Evolutionary conservation across 306 rosid species (phyloP).

Genomic region (Lablab purpureus): DNA sequence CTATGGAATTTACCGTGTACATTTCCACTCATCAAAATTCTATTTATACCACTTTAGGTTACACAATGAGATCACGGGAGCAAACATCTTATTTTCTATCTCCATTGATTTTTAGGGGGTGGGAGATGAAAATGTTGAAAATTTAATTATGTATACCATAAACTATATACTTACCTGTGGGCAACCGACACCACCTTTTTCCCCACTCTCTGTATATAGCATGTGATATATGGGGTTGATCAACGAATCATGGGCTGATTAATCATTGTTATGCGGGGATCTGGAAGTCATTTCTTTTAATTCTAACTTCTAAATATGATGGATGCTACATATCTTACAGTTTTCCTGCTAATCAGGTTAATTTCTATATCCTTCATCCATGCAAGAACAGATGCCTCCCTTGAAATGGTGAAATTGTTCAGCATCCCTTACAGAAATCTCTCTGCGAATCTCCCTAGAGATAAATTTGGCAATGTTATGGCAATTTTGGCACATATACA

Average conservation of each 20-base stretch:
- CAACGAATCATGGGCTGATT: neutral
- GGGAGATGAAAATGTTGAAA: neutral
- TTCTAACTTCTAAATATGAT: conserved; percentile 28
- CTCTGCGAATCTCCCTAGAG: conserved; percentile 79
- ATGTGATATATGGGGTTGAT: conserved; percentile 30
- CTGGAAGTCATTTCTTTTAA: conserved; percentile 32
- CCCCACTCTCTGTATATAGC: neutral
- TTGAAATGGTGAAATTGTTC: conserved; percentile 89
- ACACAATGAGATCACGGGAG: neutral
- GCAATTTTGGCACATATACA: conserved; percentile 86
- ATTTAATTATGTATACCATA: neutral
- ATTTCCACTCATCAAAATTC: neutral
- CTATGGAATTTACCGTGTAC: neutral
- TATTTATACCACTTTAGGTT: neutral
- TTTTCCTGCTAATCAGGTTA: conserved; percentile 42
- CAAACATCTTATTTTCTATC: neutral
- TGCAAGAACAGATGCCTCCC: conserved; percentile 89
- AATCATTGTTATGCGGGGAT: conserved; percentile 22
- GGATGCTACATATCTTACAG: conserved; percentile 37
- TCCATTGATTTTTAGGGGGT: neutral
- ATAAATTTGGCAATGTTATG: conserved; percentile 75
- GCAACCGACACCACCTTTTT: neutral
- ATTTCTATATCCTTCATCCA: conserved; percentile 70
- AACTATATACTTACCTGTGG: neutral
- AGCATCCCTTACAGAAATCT: conserved; percentile 80